These are phyloP conservation scores for Trichoderma gamsii DNA, from an alignment of 495 filamentous ascomycete species.

Conservation along the genomic window DNA sequence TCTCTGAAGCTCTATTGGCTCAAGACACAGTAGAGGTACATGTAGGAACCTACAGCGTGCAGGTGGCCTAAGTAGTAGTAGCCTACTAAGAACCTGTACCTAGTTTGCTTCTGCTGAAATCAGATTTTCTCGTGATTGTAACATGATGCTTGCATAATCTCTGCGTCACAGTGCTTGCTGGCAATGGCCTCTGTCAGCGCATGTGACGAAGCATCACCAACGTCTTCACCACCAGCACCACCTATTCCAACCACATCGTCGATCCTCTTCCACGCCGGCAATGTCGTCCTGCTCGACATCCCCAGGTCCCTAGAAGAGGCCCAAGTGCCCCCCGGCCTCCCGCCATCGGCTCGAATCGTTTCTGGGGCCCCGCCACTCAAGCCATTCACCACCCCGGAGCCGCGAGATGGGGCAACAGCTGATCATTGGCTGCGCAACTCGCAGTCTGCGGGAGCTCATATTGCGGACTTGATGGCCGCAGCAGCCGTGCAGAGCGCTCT, in stretches of 20 bases:
- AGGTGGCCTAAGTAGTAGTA: no score
- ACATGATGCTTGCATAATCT: no score
- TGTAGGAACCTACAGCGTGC: no score
- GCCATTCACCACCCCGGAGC: constrained; percentile 43
- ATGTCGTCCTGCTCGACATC: constrained; percentile 37
- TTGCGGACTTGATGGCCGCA: constrained; percentile 41
- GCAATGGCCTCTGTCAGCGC: not conserved
- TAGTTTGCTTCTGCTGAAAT: no score
- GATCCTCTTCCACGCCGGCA: constrained; percentile 36
- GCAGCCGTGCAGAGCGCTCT: constrained; percentile 38
- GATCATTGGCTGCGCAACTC: not conserved
- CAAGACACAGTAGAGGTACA: no score
- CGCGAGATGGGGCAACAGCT: constrained; percentile 17
- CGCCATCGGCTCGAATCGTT: constrained; percentile 25
- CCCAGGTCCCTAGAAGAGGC: constrained; percentile 43
- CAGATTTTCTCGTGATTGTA: not conserved
- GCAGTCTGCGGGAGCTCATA: constrained; percentile 27
- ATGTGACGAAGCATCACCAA: not conserved
- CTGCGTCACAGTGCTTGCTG: no score
- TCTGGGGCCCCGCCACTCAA: constrained; percentile 30
- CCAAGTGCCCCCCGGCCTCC: constrained; percentile 32
- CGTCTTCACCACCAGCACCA: not conserved
- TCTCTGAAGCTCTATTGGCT: no score
- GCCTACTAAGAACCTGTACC: no score
- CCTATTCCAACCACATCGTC: constrained; percentile 20